Percentiles rank a stretch among this genome's conserved stretches.
phyloP scores from a whole-genome alignment of 257 asterid genomes.

The Solanum lycopersicoides region DNA sequence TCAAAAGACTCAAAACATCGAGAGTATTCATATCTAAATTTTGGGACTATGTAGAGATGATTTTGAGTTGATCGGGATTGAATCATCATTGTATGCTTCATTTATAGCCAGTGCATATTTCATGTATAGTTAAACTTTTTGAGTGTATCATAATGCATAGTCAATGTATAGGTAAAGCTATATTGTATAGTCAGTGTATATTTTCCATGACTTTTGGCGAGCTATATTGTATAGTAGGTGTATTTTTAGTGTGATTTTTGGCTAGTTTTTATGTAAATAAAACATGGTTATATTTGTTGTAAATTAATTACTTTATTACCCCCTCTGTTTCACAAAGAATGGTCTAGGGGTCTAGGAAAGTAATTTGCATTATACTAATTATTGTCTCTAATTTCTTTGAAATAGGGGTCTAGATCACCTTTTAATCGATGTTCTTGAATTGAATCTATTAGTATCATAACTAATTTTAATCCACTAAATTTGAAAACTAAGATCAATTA shows the following conservation, averaged over 20 bases:
- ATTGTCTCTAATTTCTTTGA: not conserved
- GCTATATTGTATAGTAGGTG: not conserved
- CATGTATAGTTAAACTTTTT: too few species aligned
- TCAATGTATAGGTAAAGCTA: too few species aligned
- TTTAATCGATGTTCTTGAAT: not conserved
- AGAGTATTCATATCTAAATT: too few species aligned
- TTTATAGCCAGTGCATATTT: too few species aligned
- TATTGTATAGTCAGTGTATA: too few species aligned
- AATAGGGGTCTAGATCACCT: not conserved
- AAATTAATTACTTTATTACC: not conserved
- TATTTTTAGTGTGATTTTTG: not conserved
- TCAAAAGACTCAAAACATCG: too few species aligned
- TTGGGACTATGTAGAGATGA: too few species aligned
- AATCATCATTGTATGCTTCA: too few species aligned
- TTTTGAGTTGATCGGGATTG: too few species aligned
- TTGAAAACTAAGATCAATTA: not conserved
- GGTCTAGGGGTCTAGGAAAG: not conserved
- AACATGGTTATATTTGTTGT: not conserved
- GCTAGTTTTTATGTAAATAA: not conserved
- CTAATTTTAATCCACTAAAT: not conserved
- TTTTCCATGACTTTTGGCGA: too few species aligned
- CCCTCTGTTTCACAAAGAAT: too few species aligned
- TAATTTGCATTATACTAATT: not conserved
- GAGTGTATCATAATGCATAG: too few species aligned
- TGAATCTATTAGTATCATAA: not conserved